Evolutionary conservation across 2,329 filamentous ascomycete species (phyloP).

Genomic region (Whalleya microplaca): DNA sequence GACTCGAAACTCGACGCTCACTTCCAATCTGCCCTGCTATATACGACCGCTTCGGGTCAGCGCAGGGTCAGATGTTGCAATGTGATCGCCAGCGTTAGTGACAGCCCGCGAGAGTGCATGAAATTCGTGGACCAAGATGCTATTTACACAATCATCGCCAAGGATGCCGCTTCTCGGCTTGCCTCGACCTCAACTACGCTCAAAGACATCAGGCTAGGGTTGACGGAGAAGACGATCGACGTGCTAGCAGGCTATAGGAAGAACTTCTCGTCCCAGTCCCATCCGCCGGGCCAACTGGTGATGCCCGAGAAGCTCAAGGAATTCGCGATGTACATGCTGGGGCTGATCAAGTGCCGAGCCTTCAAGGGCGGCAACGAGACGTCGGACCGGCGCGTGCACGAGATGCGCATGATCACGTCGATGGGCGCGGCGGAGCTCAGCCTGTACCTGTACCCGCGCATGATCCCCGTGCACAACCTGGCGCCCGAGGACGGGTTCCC

Average conservation of each 20-base stretch:
- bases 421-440: conserved; percentile 87
- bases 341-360: conserved; percentile 84
- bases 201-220: conserved; percentile 80
- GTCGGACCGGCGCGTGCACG: conserved; percentile 86
- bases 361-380: conserved; percentile 93
- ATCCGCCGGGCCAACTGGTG: conserved; percentile 90
- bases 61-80: conserved; percentile 92
- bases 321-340: conserved; percentile 93
- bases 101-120: conserved; percentile 81
- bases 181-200: conserved; percentile 69
- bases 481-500: conserved; percentile 87
- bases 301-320: conserved; percentile 96
- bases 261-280: conserved; percentile 79
- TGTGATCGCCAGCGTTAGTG: conserved; percentile 88
- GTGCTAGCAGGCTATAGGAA: conserved; percentile 91
- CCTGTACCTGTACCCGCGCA: conserved; percentile 91
- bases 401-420: conserved; percentile 85
- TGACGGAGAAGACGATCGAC: conserved; percentile 92
- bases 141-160: conserved; percentile 84
- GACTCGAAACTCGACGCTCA: conserved; percentile 95
- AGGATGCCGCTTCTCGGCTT: conserved; percentile 90
- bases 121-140: conserved; percentile 97
- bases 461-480: conserved; percentile 90
- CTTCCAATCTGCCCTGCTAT: conserved; percentile 93
- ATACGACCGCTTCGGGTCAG: conserved; percentile 89